These are phyloP conservation scores for Pestalotiopsis sp. DNA, from an alignment of 2,329 filamentous ascomycete species.

Conservation along the genomic window DNA sequence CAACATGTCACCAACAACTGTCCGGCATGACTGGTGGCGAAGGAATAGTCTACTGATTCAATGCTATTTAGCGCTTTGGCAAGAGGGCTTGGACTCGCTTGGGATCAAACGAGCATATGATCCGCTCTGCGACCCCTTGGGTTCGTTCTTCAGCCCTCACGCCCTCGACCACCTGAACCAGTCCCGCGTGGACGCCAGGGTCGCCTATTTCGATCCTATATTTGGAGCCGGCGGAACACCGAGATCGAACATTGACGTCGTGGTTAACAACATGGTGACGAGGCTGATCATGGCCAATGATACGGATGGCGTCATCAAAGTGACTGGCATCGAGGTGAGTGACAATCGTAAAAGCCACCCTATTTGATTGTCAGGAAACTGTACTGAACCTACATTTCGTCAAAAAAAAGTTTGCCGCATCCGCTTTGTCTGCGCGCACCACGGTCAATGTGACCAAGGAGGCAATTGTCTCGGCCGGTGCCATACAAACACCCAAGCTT, in stretches of 20 bases:
- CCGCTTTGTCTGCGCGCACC: slow-evolving; percentile 14
- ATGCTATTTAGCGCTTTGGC: not conserved
- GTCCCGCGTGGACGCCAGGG: slow-evolving; percentile 5
- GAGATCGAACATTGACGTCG: slow-evolving; percentile 6
- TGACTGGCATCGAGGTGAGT: not conserved
- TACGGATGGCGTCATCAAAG: not conserved
- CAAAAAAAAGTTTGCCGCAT: not conserved
- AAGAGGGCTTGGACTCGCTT: not conserved
- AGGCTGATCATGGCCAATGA: not conserved
- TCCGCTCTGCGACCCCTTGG: slow-evolving; percentile 1
- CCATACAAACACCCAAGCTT: slow-evolving; percentile 40
- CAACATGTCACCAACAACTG: not conserved
- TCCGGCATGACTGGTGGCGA: no score
- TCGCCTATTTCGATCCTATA: slow-evolving; percentile 10
- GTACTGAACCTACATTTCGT: not conserved
- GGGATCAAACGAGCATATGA: slow-evolving; percentile 2
- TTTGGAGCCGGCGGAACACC: slow-evolving; percentile 5
- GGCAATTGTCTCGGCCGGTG: slow-evolving; percentile 39
- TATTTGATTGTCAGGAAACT: not conserved
- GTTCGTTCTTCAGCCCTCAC: slow-evolving; percentile 6
- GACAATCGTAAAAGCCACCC: not conserved
- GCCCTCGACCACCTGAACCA: slow-evolving; percentile 6
- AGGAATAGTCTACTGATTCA: no score
- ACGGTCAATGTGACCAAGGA: slow-evolving; percentile 29
- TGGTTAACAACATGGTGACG: slow-evolving; percentile 6